Conservation (phyloP, 345 rosid genomes). For the Boechera divaricarpa region DNA sequence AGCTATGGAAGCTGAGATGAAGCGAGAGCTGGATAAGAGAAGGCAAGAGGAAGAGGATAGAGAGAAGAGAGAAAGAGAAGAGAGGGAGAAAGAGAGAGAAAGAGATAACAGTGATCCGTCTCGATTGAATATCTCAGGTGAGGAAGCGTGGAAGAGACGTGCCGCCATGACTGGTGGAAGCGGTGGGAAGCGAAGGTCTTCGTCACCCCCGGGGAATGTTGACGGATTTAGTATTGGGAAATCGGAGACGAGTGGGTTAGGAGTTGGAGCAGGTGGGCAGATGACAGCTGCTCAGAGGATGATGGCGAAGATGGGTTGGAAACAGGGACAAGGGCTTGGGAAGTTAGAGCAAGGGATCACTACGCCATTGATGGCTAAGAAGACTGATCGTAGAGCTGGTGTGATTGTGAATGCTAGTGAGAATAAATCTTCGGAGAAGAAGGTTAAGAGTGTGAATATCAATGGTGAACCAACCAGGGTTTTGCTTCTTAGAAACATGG, state of each 20-base stretch:
- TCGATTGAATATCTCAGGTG: slow-evolving; percentile 76
- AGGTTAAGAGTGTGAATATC: slow-evolving; percentile 86
- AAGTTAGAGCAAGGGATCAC: slow-evolving; percentile 96
- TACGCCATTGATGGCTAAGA: slow-evolving; percentile 95
- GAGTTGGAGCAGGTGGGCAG: slow-evolving; percentile 97
- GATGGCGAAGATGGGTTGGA: slow-evolving; percentile 99
- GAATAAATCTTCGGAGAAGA: slow-evolving; percentile 71
- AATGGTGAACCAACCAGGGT: slow-evolving; percentile 88
- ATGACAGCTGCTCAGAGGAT: slow-evolving; percentile 99
- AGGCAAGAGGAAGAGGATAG: slow-evolving; percentile 84
- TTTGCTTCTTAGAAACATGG: slow-evolving; percentile 93
- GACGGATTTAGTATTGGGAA: slow-evolving; percentile 80
- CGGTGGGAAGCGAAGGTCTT: slow-evolving; percentile 61
- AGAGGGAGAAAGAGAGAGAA: slow-evolving; percentile 54
- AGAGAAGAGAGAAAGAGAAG: slow-evolving; percentile 59
- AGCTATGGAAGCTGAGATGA: slow-evolving; percentile 77
- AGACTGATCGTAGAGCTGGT: slow-evolving; percentile 97
- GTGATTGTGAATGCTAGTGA: slow-evolving; percentile 96
- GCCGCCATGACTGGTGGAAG: slow-evolving; percentile 86
- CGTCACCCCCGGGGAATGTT: slow-evolving; percentile 69
- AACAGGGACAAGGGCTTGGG: slow-evolving; percentile 98
- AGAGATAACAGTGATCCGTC: slow-evolving; percentile 44
- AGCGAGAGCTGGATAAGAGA: slow-evolving; percentile 81
- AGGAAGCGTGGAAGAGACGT: slow-evolving; percentile 96
- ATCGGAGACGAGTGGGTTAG: slow-evolving; percentile 88